Percentiles rank a stretch among this genome's conserved stretches.
These are phyloP conservation scores for Leptodontidium sp. DNA, from an alignment of 2,329 filamentous ascomycete species.

Conservation along the genomic window DNA sequence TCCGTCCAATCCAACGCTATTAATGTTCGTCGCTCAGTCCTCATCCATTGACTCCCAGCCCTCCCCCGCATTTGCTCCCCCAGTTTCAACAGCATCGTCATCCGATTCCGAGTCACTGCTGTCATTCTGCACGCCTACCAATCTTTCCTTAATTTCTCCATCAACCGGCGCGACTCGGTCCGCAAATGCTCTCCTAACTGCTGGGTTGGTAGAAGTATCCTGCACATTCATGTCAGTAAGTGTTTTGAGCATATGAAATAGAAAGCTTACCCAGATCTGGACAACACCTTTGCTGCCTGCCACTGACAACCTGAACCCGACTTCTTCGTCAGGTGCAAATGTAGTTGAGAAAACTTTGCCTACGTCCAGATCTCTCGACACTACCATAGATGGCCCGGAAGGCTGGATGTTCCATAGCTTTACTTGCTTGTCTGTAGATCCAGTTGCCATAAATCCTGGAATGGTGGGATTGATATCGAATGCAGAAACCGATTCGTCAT, in stretches of 20 bases:
- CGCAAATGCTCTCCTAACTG: slow-evolving; percentile 85
- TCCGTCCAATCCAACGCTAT: slow-evolving; percentile 21
- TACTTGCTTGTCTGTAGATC: slow-evolving; percentile 91
- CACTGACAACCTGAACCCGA: slow-evolving; percentile 90
- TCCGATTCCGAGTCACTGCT: slow-evolving; percentile 68
- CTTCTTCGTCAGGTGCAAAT: slow-evolving; percentile 89
- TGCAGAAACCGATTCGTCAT: slow-evolving; percentile 89
- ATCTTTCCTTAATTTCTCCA: slow-evolving; percentile 74
- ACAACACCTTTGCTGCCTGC: slow-evolving; percentile 93
- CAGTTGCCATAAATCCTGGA: slow-evolving; percentile 92
- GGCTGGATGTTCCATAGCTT: slow-evolving; percentile 95
- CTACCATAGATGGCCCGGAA: slow-evolving; percentile 86
- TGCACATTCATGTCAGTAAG: slow-evolving; percentile 31
- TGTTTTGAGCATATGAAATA: neutral
- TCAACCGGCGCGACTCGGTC: slow-evolving; percentile 68
- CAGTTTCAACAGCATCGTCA: slow-evolving; percentile 57
- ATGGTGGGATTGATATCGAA: slow-evolving; percentile 93
- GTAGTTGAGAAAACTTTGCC: slow-evolving; percentile 92
- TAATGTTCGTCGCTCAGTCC: slow-evolving; percentile 49
- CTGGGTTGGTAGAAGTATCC: slow-evolving; percentile 77
- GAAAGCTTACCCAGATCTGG: slow-evolving; percentile 82
- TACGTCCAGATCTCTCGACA: slow-evolving; percentile 89
- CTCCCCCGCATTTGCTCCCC: slow-evolving; percentile 53
- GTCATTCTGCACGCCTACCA: slow-evolving; percentile 76
- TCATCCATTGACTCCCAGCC: slow-evolving; percentile 64